Conservation (phyloP, 306 rosid species). For the Prunus padus region DNA sequence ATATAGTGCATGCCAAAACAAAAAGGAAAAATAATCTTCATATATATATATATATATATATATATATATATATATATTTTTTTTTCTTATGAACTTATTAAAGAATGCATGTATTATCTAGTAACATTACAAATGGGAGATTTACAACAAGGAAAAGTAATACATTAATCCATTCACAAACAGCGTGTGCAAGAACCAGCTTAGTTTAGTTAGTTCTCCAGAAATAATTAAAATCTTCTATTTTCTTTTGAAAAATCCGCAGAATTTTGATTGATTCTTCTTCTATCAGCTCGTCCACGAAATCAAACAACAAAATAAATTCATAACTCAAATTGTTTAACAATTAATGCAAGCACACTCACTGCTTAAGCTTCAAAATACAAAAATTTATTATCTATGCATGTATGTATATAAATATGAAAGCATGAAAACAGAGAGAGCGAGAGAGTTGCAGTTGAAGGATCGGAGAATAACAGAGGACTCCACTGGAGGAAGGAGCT, state of each 20-base stretch:
- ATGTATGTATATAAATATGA: neutral
- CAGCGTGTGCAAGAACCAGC: neutral
- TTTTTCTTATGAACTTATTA: too few relatives aligned
- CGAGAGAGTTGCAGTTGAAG: conserved; percentile 57
- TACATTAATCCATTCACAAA: neutral
- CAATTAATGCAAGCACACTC: neutral
- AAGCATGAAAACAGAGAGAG: conserved; percentile 27
- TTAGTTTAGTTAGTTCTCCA: neutral
- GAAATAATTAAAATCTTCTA: neutral
- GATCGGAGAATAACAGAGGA: conserved; percentile 69
- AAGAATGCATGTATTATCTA: too few relatives aligned
- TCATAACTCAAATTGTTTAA: neutral
- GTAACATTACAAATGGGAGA: too few relatives aligned
- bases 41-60: too few relatives aligned
- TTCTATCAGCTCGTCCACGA: neutral
- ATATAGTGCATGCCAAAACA: too few relatives aligned
- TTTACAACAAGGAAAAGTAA: too few relatives aligned
- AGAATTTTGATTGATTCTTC: neutral
- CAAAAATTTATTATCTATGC: neutral
- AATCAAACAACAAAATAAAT: neutral
- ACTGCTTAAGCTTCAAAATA: conserved; percentile 4
- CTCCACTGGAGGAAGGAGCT: conserved; percentile 54
- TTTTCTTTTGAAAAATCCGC: neutral
- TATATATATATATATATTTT: too few relatives aligned
- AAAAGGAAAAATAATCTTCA: too few relatives aligned